Evolutionary conservation across 1,139 yeast species (phyloP), one percentile per base, ranked within the genome.

Genomic region (Magnusiomyces suaveolens): DNA sequence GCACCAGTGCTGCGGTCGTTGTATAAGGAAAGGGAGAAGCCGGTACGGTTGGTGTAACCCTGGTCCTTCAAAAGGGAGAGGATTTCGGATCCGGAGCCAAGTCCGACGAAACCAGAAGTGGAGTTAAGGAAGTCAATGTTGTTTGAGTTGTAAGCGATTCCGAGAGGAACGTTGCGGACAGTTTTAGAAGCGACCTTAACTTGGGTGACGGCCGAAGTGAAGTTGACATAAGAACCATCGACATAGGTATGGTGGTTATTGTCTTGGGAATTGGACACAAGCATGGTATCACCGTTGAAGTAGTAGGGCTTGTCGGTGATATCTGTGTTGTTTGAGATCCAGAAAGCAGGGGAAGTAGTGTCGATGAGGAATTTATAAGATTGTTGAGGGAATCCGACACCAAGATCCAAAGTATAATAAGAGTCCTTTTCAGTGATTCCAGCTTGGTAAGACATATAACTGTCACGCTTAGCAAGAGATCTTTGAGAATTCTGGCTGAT

Each of bases 51-150:
- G 23, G 23, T 46, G 48, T 46, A 46, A 12, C 48, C 48, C 25
- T 46, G 24, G 12, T 29, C 38, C 21, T 46, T 46, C 24, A 46
- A 29, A 18, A 26, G 36, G 16, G 18, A 2, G 4, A 32, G 36
- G 29, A 46, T 12, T 25, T 25, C 21, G 2, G 20, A 12, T 2
- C 48, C 36, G 16, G 18, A 3, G 16, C 48, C 48, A 18, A 46
- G 38, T 3, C 48, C 48, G n/a, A 46, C 14, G 48, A 20, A 46
- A 6, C 48, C 48, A 29, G 38, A 26, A 4, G 48, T 46, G 48
- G 20, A 16, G 21, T 29, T 18, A 3, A 46, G 21, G 21, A 12
- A 20, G 24, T 18, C 38, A n/a, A 46, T 46, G 14, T 29, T 24
- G 21, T n/a, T 18, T 6, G 24, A n/a, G 16, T 46, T 24, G 24